Evolutionary conservation across 2,329 filamentous ascomycete genomes (phyloP), one percentile per base, ranked within the genome.

Genomic region (Exserohilum rostratum): DNA sequence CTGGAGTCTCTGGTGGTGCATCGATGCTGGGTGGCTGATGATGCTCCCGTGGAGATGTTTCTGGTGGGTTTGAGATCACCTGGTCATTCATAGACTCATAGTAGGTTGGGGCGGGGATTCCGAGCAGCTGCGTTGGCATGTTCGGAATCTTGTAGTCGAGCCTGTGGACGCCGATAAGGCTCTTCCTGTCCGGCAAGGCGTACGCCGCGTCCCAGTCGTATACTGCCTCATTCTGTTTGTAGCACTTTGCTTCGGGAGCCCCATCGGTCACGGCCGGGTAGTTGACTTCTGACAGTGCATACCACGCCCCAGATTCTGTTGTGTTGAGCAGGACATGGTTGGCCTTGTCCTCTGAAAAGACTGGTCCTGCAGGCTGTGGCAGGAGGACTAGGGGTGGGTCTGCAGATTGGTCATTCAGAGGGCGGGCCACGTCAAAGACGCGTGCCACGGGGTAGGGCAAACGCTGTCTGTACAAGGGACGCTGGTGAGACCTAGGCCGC

Each of bases 271-370:
- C 91, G 9, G 93, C 83, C 3, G 95, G 95, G 66, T 97, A 98
- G 7, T 87, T 87, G 35, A 82, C 83, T 53, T 96, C 93, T 1
- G 93, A 97, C 77, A 98, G 83, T 29, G 93, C 95, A 74, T 93
- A 99, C 92, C 93, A 98, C 57, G 90, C 90, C 27, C 93, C 93
- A n/a, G 82, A 80, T 51, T 90, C 85, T 1, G 93, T 97, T 63
- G 88, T 89, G 71, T 97, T 96, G 55, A 98, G 83, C 69, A 95
- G 96, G 0, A 97, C 74, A 53, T 76, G 73, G 39, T 79, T 76
- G 20, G 69, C 64, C 13, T 68, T 68, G 25, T 77, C 73, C 44
- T 80, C 75, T 50, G 72, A 57, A 27, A 78, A 64, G 47, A 79
- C 72, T 31, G 86, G 87, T 64, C 90, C 86, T 18, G 86, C 80